Conservation (phyloP, 768 basidiomycete species). For the Panus rudis region DNA sequence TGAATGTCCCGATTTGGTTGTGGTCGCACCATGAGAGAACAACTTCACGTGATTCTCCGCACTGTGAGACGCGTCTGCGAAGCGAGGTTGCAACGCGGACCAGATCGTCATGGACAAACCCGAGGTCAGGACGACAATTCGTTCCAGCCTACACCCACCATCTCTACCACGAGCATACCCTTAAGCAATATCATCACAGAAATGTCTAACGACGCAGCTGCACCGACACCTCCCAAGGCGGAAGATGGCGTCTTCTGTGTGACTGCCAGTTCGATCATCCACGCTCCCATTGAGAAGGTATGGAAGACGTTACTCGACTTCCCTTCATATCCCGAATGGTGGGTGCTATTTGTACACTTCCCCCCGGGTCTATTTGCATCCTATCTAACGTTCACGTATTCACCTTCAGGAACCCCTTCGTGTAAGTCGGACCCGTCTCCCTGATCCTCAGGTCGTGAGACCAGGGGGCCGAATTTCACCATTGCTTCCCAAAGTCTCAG, state of each 20-base stretch:
- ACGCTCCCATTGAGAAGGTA: conserved; percentile 54
- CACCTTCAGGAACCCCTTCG: conserved; percentile 56
- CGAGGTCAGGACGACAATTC: no score
- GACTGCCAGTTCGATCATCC: conserved; percentile 42
- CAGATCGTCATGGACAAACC: no score
- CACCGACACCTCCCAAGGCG: conserved; percentile 7
- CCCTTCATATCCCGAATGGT: conserved; percentile 57
- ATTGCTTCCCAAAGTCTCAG: neutral
- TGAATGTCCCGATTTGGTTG: no score
- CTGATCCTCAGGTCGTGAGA: neutral
- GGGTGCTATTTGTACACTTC: conserved; percentile 11
- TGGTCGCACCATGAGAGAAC: no score
- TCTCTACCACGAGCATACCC: no score
- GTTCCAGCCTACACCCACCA: no score
- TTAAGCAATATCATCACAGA: no score
- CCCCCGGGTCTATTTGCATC: neutral
- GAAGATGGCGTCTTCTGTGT: conserved; percentile 40
- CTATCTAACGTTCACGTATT: neutral
- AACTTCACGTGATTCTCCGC: no score
- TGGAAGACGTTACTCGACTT: conserved; percentile 62
- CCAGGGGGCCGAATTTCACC: no score
- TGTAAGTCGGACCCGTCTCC: conserved; percentile 33
- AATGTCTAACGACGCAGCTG: no score
- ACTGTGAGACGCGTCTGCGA: no score
- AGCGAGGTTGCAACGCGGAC: no score